A percentile compares a stretch with the other conserved stretches of the same genome.
Evolutionary conservation across 306 rosid genomes (phyloP).

Genomic region (Notholithocarpus densiflorus): DNA sequence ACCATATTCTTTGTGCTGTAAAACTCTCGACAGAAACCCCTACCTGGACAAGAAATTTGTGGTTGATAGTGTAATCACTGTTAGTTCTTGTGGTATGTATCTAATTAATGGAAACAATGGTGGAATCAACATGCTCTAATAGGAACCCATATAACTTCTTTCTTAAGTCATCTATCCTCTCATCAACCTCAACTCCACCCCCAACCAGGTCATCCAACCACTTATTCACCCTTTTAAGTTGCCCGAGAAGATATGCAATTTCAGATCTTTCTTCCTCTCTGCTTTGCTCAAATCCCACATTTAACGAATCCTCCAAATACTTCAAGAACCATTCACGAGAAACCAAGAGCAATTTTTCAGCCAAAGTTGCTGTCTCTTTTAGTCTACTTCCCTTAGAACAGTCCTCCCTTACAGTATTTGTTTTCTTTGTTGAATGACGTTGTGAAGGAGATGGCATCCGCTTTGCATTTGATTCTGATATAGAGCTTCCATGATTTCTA

Average conservation of each 20-base stretch:
- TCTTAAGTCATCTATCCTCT: conserved; percentile 44
- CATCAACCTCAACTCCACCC: conserved; percentile 31
- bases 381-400: conserved; percentile 35
- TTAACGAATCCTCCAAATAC: conserved; percentile 53
- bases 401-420: conserved; percentile 24
- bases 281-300: conserved; percentile 36
- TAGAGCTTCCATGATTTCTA: conserved; percentile 19
- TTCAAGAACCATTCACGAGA: conserved; percentile 67
- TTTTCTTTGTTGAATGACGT: conserved; percentile 28
- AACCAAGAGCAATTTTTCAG: conserved; percentile 40
- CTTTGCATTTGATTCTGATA: conserved; percentile 26
- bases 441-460: conserved; percentile 24
- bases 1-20: background rate
- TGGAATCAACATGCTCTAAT: conserved; percentile 45
- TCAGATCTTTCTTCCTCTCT: conserved; percentile 32
- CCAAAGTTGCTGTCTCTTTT: conserved; percentile 42
- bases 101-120: conserved; percentile 24
- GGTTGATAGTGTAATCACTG: conserved; percentile 18
- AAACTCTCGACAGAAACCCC: background rate
- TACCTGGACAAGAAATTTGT: conserved; percentile 1
- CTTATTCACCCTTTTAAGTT: conserved; percentile 56
- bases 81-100: conserved; percentile 21
- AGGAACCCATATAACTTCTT: conserved; percentile 52
- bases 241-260: conserved; percentile 48
- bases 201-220: conserved; percentile 56